These are phyloP conservation scores for Euphorbia lathyris DNA, from an alignment of 345 rosid species.

Conservation along the genomic window DNA sequence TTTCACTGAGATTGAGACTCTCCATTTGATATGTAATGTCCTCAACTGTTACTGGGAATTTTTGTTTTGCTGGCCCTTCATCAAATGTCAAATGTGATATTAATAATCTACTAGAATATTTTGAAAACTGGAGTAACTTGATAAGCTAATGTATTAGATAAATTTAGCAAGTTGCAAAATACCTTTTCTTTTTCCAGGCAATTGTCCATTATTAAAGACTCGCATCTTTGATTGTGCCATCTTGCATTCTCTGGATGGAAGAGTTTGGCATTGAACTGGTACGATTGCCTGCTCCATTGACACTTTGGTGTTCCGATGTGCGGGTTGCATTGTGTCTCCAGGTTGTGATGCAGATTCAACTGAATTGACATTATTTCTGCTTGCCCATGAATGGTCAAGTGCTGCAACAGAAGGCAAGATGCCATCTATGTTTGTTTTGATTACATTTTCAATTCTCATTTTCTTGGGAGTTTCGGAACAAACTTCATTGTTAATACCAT, in stretches of 20 bases:
- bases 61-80: conserved; percentile 36
- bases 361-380: conserved; percentile 17
- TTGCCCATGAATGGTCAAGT: conserved; percentile 26
- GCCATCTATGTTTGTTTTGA: conserved; percentile 15
- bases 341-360: conserved; percentile 20
- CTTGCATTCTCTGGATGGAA: conserved; percentile 26
- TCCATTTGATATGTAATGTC: conserved; percentile 47
- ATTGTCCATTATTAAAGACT: conserved; percentile 17
- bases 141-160: conserved; percentile 17
- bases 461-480: conserved; percentile 36
- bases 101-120: conserved; percentile 14
- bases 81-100: conserved; percentile 21
- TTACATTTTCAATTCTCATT: conserved; percentile 37
- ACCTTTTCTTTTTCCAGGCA: conserved; percentile 40
- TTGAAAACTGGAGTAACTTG: conserved; percentile 10
- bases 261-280: conserved; percentile 21
- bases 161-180: conserved; percentile 20
- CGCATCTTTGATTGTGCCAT: conserved; percentile 28
- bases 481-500: conserved; percentile 15
- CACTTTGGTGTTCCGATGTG: conserved; percentile 14
- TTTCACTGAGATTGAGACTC: conserved; percentile 40
- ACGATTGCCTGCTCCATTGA: conserved; percentile 24
- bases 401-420: conserved; percentile 23
- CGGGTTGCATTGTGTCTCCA: conserved; percentile 18
- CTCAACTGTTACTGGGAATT: conserved; percentile 27